Base-by-base conservation (phyloP, 225 moss, liverwort and hornwort genomes). In the Anthoceros angustus region DNA sequence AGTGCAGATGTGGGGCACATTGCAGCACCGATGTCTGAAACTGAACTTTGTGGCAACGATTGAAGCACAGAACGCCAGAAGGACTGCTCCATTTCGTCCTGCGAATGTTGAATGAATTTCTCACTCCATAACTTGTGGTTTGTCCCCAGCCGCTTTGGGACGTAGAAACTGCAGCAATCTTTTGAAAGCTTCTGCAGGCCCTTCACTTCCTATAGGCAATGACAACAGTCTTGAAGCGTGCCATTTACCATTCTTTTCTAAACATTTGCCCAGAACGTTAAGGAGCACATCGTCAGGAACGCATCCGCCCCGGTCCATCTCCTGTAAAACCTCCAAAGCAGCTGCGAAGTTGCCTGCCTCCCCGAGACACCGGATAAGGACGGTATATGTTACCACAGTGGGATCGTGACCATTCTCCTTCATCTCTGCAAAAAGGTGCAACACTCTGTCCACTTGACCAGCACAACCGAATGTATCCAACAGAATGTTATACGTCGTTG, bases 341-440 rank as follows among this genome's bases (percentile, higher is more conserved):
- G 5, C 55, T 15, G 8, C 18, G 14, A n/a, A 55, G 6, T 9
- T 20, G n/a, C 18, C 55, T 7, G 55, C 23, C n/a, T 23, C 18
- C 6, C 6, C 55, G 10, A 55, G 4, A 18, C n/a, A 18, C 23
- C 14, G 55, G 16, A 55, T 23, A 55, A 55, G 55, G 55, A 23
- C 55, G 23, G 55, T 55, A 12, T 55, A 9, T 18, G 55, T 55
- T 1, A 20, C 55, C 18, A 55, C 55, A 9, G 55, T 20, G 55
- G 18, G 55, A 9, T 18, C 55, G 14, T 55, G 55, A 18, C 55
- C 55, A 20, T 55, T 9, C 23, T 9, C 14, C 49, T 50, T 50
- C 55, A 55, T 55, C 18, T 55, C 55, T 18, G 55, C 14, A 55
- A 55, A 55, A 23, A 55, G 55, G 18, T 55, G 55, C 55, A 55